A percentile compares a stretch with the other conserved stretches of the same genome.
Conservation (phyloP, 441 rosid species). For the Populus tomentosa region DNA sequence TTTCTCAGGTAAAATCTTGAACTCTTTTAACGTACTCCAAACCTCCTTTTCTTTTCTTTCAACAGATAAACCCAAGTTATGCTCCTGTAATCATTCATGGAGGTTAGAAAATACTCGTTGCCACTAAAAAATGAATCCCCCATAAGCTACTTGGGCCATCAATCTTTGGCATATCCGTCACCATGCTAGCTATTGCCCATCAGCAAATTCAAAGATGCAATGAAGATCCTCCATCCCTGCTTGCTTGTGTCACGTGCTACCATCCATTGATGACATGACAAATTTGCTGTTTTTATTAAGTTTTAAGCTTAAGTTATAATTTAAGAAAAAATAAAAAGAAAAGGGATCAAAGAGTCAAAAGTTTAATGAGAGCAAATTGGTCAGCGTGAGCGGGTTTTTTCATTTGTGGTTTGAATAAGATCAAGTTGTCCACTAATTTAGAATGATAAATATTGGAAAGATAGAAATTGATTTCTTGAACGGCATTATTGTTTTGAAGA, state of each 20-base stretch:
- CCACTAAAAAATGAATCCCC: background rate
- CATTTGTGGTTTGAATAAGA: conserved; percentile 5
- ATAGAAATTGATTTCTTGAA: background rate
- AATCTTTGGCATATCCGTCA: background rate
- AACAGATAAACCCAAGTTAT: background rate
- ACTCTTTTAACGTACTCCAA: background rate
- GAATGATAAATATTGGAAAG: background rate
- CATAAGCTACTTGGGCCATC: background rate
- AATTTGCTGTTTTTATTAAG: background rate
- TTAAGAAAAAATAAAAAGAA: background rate
- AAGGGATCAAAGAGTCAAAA: background rate
- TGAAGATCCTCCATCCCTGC: background rate
- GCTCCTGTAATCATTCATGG: background rate
- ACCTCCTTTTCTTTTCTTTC: background rate
- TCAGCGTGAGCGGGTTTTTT: background rate
- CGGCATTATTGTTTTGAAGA: background rate
- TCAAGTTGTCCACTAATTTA: conserved; percentile 3
- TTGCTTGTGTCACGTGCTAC: background rate
- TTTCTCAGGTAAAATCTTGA: background rate
- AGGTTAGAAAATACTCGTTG: background rate
- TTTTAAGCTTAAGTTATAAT: background rate
- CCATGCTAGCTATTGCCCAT: background rate
- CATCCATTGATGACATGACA: background rate
- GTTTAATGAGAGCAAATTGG: background rate
- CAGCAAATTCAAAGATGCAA: too few species aligned